phyloP scores from a whole-genome alignment of 495 filamentous ascomycete genomes.

The Trichoderma parareesei region DNA sequence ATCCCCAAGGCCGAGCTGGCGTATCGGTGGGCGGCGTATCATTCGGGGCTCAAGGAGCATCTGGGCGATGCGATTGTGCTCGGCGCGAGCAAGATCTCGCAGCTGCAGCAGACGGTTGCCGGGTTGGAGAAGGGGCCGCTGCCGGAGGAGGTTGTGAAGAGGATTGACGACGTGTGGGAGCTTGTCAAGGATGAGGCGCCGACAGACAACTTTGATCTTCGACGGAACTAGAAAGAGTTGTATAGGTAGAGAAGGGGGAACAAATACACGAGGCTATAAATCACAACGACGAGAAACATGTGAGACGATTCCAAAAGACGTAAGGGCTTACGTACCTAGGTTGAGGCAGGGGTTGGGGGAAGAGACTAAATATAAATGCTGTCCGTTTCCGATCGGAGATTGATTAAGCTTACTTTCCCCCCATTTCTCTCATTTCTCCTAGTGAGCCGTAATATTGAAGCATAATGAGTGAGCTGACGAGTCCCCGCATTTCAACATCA shows the following conservation, averaged over 20 bases:
- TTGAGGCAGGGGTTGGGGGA: no score
- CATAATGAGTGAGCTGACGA: no score
- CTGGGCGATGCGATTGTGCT: constrained; percentile 46
- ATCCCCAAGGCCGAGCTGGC: constrained; percentile 42
- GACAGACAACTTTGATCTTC: constrained; percentile 29
- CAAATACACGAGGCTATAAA: no score
- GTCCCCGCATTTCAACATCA: no score
- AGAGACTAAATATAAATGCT: no score
- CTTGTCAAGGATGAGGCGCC: constrained; percentile 37
- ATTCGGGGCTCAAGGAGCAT: constrained; percentile 37
- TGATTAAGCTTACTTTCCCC: no score
- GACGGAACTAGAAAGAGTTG: background rate
- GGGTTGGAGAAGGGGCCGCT: constrained; percentile 42
- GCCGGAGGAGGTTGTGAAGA: constrained; percentile 27
- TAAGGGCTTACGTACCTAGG: no score
- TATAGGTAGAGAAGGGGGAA: background rate
- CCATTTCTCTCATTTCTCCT: no score
- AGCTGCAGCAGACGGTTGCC: constrained; percentile 43
- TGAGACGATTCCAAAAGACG: no score
- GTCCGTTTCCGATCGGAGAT: no score
- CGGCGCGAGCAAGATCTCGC: constrained; percentile 35
- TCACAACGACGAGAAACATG: no score
- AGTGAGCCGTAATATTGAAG: no score
- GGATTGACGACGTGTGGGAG: constrained; percentile 46
- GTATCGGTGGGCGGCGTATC: constrained; percentile 47